Percentiles rank a stretch among this genome's conserved stretches.
Evolutionary conservation across 139 green algal genomes (phyloP).

Genomic region (Pycnococcus provasolii): DNA sequence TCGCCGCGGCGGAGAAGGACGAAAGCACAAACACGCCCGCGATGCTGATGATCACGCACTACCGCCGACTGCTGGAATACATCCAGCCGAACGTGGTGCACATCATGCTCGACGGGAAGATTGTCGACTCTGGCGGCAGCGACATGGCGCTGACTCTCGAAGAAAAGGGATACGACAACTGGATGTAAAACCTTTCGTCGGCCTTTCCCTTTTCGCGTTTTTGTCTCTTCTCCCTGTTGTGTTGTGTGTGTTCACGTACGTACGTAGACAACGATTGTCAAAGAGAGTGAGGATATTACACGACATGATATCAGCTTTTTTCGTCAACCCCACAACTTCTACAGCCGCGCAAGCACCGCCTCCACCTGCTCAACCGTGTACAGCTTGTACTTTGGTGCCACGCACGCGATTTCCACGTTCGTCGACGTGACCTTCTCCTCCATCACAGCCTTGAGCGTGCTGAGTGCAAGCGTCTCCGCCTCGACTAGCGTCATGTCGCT

Average conservation of each 20-base stretch:
- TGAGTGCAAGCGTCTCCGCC: constrained; percentile 85
- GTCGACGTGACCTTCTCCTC: constrained; percentile 93
- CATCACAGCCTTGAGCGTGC: constrained; percentile 96
- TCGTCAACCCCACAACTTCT: too few species aligned
- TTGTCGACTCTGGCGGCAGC: constrained; percentile 53
- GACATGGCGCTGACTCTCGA: constrained; percentile 52
- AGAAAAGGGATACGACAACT: constrained; percentile 41
- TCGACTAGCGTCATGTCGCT: constrained; percentile 83
- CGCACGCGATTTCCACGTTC: constrained; percentile 91
- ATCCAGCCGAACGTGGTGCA: constrained; percentile 66
- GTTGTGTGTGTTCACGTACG: too few species aligned
- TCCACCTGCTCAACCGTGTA: constrained; percentile 79
- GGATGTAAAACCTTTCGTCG: too few species aligned
- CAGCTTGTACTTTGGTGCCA: constrained; percentile 82
- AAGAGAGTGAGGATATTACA: too few species aligned
- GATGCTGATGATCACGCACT: constrained; percentile 97
- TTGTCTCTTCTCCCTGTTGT: too few species aligned
- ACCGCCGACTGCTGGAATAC: constrained; percentile 79
- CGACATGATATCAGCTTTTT: too few species aligned
- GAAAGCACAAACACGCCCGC: constrained; percentile 8
- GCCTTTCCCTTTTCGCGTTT: too few species aligned
- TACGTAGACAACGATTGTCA: too few species aligned
- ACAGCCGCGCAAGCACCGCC: constrained; percentile 74
- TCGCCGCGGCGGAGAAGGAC: constrained; percentile 6
- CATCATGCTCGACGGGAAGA: constrained; percentile 58